These are phyloP conservation scores for Bremia lactucae DNA, from an alignment of 352 stramenopile species.

Conservation along the genomic window DNA sequence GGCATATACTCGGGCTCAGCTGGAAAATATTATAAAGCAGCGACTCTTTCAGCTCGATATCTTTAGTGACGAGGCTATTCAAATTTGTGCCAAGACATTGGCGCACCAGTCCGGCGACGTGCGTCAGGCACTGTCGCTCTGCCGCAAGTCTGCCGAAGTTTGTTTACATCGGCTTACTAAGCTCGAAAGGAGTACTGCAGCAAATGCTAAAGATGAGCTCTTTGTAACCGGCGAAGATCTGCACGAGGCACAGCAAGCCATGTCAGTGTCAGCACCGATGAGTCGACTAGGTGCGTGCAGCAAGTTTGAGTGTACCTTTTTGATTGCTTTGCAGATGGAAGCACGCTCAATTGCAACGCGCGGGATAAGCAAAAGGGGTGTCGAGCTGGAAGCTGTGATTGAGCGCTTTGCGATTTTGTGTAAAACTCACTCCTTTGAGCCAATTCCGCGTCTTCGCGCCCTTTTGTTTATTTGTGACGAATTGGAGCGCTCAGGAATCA, in stretches of 20 bases:
- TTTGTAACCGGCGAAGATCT: constrained; percentile 49
- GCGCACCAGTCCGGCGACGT: constrained; percentile 60
- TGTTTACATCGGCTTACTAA: constrained; percentile 30
- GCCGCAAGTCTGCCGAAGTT: constrained; percentile 48
- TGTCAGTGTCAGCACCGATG: constrained; percentile 45
- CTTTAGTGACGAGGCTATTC: constrained; percentile 49
- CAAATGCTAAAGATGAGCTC: constrained; percentile 4
- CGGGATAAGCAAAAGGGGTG: constrained; percentile 20
- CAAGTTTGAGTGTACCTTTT: constrained; percentile 66
- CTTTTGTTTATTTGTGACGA: constrained; percentile 54
- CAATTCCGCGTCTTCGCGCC: constrained; percentile 38
- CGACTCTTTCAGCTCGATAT: constrained; percentile 43
- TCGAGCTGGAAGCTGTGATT: constrained; percentile 48
- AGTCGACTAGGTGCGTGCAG: constrained; percentile 42
- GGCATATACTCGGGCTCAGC: constrained; percentile 48
- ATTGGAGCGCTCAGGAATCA: constrained; percentile 45
- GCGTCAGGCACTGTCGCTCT: constrained; percentile 53
- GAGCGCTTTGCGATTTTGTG: constrained; percentile 53
- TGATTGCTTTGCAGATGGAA: constrained; percentile 55
- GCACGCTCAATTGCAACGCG: constrained; percentile 25
- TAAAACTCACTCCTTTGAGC: constrained; percentile 53
- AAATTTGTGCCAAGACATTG: constrained; percentile 55
- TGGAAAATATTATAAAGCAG: constrained; percentile 58
- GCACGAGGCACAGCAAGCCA: constrained; percentile 33
- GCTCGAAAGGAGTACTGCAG: background rate